Evolutionary conservation across 768 basidiomycete genomes (phyloP).

Genomic region (Cystofilobasidium macerans): DNA sequence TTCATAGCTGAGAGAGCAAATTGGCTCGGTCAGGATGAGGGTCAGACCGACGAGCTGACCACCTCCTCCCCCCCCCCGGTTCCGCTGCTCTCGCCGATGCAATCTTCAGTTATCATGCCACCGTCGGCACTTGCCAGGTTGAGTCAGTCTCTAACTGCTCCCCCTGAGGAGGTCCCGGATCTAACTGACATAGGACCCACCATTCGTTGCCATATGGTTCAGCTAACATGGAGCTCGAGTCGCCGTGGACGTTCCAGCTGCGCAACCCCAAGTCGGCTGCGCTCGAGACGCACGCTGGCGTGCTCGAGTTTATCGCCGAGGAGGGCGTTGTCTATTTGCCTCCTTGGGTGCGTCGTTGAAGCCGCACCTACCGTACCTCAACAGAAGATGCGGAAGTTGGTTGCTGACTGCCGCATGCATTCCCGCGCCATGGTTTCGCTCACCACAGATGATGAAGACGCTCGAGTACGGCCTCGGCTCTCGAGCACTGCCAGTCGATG

Average conservation of each 20-base stretch:
- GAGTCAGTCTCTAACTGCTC: too few species aligned
- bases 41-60: too few species aligned
- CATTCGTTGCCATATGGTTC: neutral
- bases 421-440: neutral
- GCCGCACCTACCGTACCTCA: neutral
- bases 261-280: slow-evolving; percentile 79
- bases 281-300: slow-evolving; percentile 83
- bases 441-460: slow-evolving; percentile 29
- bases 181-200: too few species aligned
- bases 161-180: too few species aligned
- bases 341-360: slow-evolving; percentile 54
- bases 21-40: too few species aligned
- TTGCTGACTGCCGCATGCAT: too few species aligned
- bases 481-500: too few species aligned
- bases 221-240: slow-evolving; percentile 71
- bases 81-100: neutral
- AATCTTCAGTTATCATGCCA: slow-evolving; percentile 78
- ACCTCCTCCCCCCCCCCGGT: too few species aligned
- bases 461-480: slow-evolving; percentile 7
- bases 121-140: slow-evolving; percentile 83
- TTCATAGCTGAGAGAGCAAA: too few species aligned
- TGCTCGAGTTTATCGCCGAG: slow-evolving; percentile 95
- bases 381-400: neutral
- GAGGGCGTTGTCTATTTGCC: slow-evolving; percentile 92
- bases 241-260: slow-evolving; percentile 93